Percentiles rank a stretch among this genome's conserved stretches.
These are phyloP conservation scores for Cornus florida DNA, from an alignment of 148 eudicot species.

Conservation along the genomic window DNA sequence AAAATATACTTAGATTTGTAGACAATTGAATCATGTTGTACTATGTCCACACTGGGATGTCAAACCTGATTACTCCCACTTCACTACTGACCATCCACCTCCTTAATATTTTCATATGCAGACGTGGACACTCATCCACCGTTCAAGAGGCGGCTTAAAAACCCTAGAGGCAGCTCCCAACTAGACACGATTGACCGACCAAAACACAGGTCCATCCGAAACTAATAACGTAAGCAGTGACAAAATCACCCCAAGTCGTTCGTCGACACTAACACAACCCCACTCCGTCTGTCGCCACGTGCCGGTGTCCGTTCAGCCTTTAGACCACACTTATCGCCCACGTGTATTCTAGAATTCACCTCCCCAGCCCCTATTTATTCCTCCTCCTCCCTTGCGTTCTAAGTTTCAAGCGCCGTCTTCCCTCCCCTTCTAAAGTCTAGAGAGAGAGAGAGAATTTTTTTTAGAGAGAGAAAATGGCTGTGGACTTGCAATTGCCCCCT, in stretches of 20 bases:
- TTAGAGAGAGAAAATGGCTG: conserved; percentile 14
- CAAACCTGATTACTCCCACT: no score
- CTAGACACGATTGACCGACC: no score
- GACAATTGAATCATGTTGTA: no score
- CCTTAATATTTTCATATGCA: background rate
- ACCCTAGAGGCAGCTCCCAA: no score
- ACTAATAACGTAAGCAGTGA: conserved; percentile 35
- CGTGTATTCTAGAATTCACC: conserved; percentile 32
- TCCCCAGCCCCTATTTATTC: conserved; percentile 24
- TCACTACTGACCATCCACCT: no score
- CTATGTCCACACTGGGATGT: no score
- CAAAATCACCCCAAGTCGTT: conserved; percentile 15
- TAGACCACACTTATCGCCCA: conserved; percentile 19
- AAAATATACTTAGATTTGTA: no score
- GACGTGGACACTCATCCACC: background rate
- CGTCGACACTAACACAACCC: background rate
- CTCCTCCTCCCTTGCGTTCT: conserved; percentile 14
- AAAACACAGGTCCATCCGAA: conserved; percentile 17
- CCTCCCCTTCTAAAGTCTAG: no score
- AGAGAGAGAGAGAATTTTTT: no score
- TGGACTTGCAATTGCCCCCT: conserved; percentile 39
- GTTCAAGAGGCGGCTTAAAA: background rate
- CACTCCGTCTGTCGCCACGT: conserved; percentile 16
- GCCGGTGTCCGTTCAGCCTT: conserved; percentile 18
- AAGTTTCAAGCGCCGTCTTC: conserved; percentile 25